Evolutionary conservation across 306 rosid species (phyloP).

Genomic region (Vicia sativa): DNA sequence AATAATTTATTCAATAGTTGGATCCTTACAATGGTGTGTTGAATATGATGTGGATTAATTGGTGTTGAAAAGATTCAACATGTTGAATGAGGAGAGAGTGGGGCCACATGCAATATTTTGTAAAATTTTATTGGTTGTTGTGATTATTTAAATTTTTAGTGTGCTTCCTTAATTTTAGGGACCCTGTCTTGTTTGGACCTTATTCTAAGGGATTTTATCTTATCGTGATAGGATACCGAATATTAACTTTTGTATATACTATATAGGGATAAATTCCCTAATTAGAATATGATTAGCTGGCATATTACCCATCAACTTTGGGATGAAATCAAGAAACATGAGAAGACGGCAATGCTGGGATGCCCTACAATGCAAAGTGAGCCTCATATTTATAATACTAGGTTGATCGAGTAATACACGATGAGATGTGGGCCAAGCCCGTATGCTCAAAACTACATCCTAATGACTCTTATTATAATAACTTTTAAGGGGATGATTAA

Average conservation of each 20-base stretch:
- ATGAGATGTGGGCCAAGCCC: neutral
- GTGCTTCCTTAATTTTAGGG: conserved; percentile 2
- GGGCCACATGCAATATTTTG: too few species aligned
- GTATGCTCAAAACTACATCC: neutral
- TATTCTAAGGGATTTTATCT: conserved; percentile 10
- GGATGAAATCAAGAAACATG: neutral
- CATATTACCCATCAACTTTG: neutral
- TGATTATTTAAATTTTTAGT: too few species aligned
- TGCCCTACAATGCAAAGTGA: neutral
- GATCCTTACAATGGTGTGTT: too few species aligned
- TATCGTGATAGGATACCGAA: neutral
- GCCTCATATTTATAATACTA: neutral
- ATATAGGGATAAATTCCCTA: neutral
- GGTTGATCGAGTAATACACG: neutral
- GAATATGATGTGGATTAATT: too few species aligned
- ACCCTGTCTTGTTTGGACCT: neutral
- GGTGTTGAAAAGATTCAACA: too few species aligned
- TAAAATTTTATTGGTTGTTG: too few species aligned
- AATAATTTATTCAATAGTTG: too few species aligned
- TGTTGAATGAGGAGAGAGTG: too few species aligned
- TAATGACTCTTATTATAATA: neutral
- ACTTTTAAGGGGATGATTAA: neutral
- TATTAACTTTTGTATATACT: conserved; percentile 1
- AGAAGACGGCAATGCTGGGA: neutral
- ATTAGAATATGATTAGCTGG: neutral